Evolutionary conservation across 2,329 filamentous ascomycete genomes (phyloP).

Genomic region (Scedosporium minutisporum): DNA sequence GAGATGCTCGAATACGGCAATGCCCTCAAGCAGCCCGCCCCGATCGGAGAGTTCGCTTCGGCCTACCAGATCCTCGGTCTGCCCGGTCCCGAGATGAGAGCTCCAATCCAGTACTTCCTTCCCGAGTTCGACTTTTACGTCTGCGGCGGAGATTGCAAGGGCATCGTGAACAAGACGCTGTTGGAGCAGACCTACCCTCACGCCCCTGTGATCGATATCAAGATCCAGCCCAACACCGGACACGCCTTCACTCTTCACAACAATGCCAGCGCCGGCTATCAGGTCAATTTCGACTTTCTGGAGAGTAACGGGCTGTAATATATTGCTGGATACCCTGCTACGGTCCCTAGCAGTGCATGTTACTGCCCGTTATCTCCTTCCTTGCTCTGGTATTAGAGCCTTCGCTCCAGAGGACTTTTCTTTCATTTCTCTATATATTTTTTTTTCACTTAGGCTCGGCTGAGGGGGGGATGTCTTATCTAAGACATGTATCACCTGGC

Average conservation of each 20-base stretch:
- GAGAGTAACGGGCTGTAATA: not conserved
- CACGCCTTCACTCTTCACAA: conserved; percentile 23
- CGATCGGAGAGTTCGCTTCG: conserved; percentile 20
- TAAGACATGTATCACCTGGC: too few species aligned
- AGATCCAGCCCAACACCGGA: conserved; percentile 25
- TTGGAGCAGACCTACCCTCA: conserved; percentile 17
- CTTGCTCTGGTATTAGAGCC: too few species aligned
- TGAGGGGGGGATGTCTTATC: too few species aligned
- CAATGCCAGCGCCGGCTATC: conserved; percentile 23
- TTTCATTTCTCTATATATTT: too few species aligned
- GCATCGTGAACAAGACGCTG: conserved; percentile 5
- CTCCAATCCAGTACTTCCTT: conserved; percentile 22
- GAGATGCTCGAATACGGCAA: conserved; percentile 19
- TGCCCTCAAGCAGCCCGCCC: conserved; percentile 22
- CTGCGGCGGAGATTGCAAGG: conserved; percentile 26
- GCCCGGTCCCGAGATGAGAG: conserved; percentile 18
- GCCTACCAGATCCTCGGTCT: conserved; percentile 13
- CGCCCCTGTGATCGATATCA: conserved; percentile 16
- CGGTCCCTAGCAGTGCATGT: too few species aligned
- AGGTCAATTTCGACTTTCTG: conserved; percentile 16
- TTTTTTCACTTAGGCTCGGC: too few species aligned
- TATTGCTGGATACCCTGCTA: too few species aligned
- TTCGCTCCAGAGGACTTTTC: too few species aligned
- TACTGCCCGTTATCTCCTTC: too few species aligned
- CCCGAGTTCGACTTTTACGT: conserved; percentile 22